Evolutionary conservation across 2,329 filamentous ascomycete species (phyloP).

Genomic region (Penicillium sp.): DNA sequence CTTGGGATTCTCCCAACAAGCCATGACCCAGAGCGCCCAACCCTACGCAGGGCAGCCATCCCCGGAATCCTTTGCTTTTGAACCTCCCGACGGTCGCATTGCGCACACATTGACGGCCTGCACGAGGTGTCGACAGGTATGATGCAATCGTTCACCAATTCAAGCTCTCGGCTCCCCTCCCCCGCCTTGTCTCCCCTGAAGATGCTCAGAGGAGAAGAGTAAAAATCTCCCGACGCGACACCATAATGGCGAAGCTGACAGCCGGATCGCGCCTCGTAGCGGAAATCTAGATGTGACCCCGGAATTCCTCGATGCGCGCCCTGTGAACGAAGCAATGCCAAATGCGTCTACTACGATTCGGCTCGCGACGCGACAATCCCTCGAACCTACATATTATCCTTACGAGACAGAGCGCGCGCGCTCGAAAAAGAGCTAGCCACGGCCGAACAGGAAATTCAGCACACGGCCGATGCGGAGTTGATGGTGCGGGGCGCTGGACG

Average conservation of each 20-base stretch:
- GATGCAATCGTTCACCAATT: constrained; percentile 18
- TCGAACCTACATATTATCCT: constrained; percentile 85
- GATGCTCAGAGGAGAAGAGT: not conserved
- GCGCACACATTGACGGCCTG: constrained; percentile 53
- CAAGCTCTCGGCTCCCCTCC: not conserved
- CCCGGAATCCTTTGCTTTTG: constrained; percentile 28
- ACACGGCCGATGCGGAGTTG: constrained; percentile 72
- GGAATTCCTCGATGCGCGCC: constrained; percentile 87
- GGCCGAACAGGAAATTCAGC: constrained; percentile 74
- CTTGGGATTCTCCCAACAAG: constrained; percentile 13
- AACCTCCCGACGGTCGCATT: constrained; percentile 41
- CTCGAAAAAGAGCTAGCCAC: constrained; percentile 80
- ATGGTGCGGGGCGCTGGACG: constrained; percentile 84
- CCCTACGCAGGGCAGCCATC: constrained; percentile 19
- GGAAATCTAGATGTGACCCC: constrained; percentile 95
- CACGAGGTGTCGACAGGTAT: constrained; percentile 53
- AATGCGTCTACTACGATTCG: constrained; percentile 95
- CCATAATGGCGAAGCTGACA: constrained; percentile 9
- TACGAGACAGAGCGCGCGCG: constrained; percentile 81
- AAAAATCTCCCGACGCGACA: not conserved
- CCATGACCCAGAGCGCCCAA: constrained; percentile 27
- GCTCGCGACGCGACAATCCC: constrained; percentile 82
- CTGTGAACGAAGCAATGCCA: constrained; percentile 86
- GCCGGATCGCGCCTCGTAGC: constrained; percentile 52
- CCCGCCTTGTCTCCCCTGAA: not conserved